Evolutionary conservation across 345 rosid species (phyloP), one percentile per base, ranked within the genome.

Genomic region (Eutrema japonicum): DNA sequence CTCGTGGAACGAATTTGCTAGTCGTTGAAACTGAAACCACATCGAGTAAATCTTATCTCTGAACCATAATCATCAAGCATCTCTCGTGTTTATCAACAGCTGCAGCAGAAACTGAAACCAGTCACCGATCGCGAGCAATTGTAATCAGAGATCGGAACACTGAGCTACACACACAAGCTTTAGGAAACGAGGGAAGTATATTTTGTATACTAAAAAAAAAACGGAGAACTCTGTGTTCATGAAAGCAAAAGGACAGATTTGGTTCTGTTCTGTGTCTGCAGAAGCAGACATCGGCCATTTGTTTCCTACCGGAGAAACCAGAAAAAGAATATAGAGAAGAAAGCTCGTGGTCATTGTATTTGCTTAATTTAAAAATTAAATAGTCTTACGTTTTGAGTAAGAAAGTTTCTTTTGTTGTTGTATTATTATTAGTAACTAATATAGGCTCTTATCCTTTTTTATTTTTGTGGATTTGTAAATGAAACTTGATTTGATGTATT

Each of bases 21-120:
- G 57, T 36, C n/a, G 10, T 22, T 46, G 47, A 54, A 45, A 43
- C 57, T n/a, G 14, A 43, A 53, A 10, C 49, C 64, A 64, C 38
- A 29, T 14, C 4, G 29, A 72, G 6, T 5, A n/a, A 32, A 52
- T 64, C 72, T 67, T 8, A 40, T 37, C 4, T 27, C n/a, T 68
- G 35, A 12, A 36, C 7, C 16, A 41, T 51, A 37, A 3, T 32
- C 22, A 68, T 27, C 13, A 45, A 68, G 5, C 36, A 62, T 45
- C 27, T 26, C 43, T 49, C 22, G 50, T 69, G 13, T 7, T 70
- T 41, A 22, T 70, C 38, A 22, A 13, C 72, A 77, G 80, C 55
- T 77, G 66, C 71, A 76, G 60, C 67, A 77, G 71, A 70, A 64
- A 29, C 12, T 77, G 48, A 70, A 58, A 56, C 64, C 54, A 48